Conservation (phyloP, 805 yeast genomes). For the Myxozyma neglecta region DNA sequence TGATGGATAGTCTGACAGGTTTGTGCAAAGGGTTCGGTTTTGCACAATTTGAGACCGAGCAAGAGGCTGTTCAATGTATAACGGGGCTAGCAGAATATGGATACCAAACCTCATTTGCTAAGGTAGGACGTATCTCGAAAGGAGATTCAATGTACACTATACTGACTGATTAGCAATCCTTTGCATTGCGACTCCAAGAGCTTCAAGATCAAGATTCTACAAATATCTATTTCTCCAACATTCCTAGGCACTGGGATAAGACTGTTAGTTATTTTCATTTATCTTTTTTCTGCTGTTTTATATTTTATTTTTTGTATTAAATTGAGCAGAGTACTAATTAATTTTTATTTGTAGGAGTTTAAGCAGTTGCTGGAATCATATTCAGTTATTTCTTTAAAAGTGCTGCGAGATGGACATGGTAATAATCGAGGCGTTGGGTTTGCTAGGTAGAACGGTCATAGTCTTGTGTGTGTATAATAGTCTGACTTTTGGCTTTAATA, state of each 20-base stretch:
- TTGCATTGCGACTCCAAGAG: constrained; percentile 30
- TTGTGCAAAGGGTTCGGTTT: constrained; percentile 43
- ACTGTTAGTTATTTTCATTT: constrained; percentile 7
- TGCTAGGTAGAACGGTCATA: constrained; percentile 26
- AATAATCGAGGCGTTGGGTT: constrained; percentile 35
- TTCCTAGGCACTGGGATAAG: constrained; percentile 33
- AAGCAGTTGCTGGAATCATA: constrained; percentile 23
- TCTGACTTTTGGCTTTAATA: not conserved
- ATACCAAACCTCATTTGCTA: constrained; percentile 35
- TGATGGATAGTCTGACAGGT: constrained; percentile 42
- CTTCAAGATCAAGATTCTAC: constrained; percentile 33
- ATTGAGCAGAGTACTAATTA: not conserved
- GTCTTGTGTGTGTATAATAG: not conserved
- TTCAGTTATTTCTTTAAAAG: constrained; percentile 29
- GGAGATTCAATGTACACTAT: too few relatives aligned
- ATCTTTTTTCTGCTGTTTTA: not conserved
- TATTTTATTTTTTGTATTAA: not conserved
- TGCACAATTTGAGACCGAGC: constrained; percentile 43
- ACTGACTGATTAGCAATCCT: constrained; percentile 22
- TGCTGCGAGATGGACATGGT: constrained; percentile 31
- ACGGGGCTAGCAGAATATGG: constrained; percentile 32
- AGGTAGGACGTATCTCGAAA: constrained; percentile 6
- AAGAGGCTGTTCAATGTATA: constrained; percentile 34
- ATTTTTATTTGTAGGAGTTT: constrained; percentile 19
- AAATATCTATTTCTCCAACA: constrained; percentile 33